Evolutionary conservation across 192 early-diverging fungal genomes (phyloP).

Genomic region (Entomortierella chlamydospora): DNA sequence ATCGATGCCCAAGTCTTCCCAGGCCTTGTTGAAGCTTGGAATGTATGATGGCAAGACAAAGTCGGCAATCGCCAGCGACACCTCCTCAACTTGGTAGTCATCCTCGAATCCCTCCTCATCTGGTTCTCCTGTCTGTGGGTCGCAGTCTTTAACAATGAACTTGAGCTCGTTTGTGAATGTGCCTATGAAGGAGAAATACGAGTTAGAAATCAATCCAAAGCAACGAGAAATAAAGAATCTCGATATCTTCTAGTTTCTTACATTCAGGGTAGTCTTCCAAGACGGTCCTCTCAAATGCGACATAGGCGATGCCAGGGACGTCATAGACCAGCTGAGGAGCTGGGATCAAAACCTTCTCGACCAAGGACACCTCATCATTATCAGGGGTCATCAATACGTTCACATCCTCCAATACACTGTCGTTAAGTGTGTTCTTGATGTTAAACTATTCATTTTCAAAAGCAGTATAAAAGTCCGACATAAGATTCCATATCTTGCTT

Average conservation of each 20-base stretch:
- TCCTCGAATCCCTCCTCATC: conserved; percentile 96
- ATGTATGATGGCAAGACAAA: conserved; percentile 92
- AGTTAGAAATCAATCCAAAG: not conserved
- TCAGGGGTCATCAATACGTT: conserved; percentile 83
- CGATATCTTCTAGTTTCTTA: conserved; percentile 30
- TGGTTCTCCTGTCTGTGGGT: conserved; percentile 91
- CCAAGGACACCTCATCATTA: conserved; percentile 66
- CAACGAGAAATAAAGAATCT: conserved; percentile 3
- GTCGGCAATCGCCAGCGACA: conserved; percentile 86
- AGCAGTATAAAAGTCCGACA: not conserved
- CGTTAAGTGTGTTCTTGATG: conserved; percentile 94
- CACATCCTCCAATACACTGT: conserved; percentile 92
- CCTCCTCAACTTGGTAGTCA: conserved; percentile 93
- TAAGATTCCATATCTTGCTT: not conserved
- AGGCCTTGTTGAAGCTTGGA: conserved; percentile 79
- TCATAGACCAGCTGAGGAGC: conserved; percentile 81
- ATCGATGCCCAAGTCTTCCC: conserved; percentile 82
- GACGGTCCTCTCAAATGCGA: conserved; percentile 82
- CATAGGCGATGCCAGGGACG: conserved; percentile 82
- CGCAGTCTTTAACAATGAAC: conserved; percentile 95
- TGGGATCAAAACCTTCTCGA: conserved; percentile 78
- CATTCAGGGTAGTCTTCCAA: conserved; percentile 68
- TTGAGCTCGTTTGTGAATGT: conserved; percentile 89
- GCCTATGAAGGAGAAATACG: conserved; percentile 52
- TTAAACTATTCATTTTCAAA: conserved; percentile 71